Conservation (phyloP, 768 basidiomycete species). For the Amanita phalloides region DNA sequence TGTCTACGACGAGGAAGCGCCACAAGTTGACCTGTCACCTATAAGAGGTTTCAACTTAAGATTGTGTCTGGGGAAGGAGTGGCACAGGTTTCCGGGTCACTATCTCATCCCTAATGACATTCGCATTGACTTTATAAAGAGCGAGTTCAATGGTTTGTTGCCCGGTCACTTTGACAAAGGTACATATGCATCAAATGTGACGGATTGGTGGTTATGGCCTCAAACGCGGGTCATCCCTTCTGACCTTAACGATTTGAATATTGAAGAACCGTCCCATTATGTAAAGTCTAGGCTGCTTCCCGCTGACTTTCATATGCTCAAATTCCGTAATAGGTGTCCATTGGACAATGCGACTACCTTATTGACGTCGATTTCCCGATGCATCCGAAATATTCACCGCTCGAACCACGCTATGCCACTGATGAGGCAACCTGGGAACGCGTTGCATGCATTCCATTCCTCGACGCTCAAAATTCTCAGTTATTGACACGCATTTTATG, state of each 20-base stretch:
- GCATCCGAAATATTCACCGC: slow-evolving; percentile 38
- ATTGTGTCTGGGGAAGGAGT: slow-evolving; percentile 89
- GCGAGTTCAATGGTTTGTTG: slow-evolving; percentile 82
- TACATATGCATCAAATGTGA: slow-evolving; percentile 13
- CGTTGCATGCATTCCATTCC: slow-evolving; percentile 70
- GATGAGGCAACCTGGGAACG: slow-evolving; percentile 69
- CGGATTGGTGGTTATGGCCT: slow-evolving; percentile 40
- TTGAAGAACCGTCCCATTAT: slow-evolving; percentile 67
- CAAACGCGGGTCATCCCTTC: slow-evolving; percentile 51
- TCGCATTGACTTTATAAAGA: slow-evolving; percentile 82
- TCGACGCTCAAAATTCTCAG: slow-evolving; percentile 71
- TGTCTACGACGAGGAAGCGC: slow-evolving; percentile 28
- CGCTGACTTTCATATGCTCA: slow-evolving; percentile 1
- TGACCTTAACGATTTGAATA: slow-evolving; percentile 83
- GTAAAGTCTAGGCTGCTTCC: slow-evolving; percentile 29
- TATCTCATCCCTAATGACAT: slow-evolving; percentile 81
- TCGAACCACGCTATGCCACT: slow-evolving; percentile 75
- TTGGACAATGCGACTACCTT: slow-evolving; percentile 76
- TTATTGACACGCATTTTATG: slow-evolving; percentile 69
- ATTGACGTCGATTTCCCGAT: slow-evolving; percentile 83
- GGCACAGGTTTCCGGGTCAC: slow-evolving; percentile 89
- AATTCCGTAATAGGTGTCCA: slow-evolving; percentile 42
- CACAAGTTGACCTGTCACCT: slow-evolving; percentile 54
- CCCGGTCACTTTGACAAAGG: slow-evolving; percentile 68
- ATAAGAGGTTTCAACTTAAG: slow-evolving; percentile 61